phyloP scores from a whole-genome alignment of 2,329 filamentous ascomycete species.

The Didymella segeticola region DNA sequence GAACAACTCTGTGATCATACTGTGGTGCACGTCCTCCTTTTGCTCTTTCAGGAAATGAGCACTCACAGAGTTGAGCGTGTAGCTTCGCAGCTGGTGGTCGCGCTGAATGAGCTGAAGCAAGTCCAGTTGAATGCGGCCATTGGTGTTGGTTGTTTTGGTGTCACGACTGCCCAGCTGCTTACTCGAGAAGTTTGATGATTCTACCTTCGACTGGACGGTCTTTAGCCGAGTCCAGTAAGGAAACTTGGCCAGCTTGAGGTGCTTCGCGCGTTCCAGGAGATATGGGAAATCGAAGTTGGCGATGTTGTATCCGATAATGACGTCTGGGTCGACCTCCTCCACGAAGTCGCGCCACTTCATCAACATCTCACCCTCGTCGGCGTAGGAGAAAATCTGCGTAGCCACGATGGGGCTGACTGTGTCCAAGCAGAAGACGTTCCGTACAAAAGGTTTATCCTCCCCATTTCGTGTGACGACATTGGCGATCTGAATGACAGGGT shows the following conservation, averaged over 20 bases:
- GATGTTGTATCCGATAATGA: constrained; percentile 99
- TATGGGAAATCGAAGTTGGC: constrained; percentile 99
- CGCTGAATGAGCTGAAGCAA: constrained; percentile 93
- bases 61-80: constrained; percentile 95
- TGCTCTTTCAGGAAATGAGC: constrained; percentile 95
- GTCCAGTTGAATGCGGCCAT: constrained; percentile 91
- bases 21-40: constrained; percentile 98
- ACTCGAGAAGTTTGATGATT: constrained; percentile 87
- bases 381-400: constrained; percentile 86
- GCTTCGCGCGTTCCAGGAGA: constrained; percentile 82
- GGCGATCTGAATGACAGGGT: constrained; percentile 97
- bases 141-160: constrained; percentile 92
- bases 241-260: constrained; percentile 80
- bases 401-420: constrained; percentile 93
- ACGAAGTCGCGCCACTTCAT: constrained; percentile 90
- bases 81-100: constrained; percentile 93
- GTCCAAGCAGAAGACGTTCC: constrained; percentile 95
- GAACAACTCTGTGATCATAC: constrained; percentile 98
- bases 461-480: constrained; percentile 95
- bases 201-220: constrained; percentile 72
- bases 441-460: constrained; percentile 92
- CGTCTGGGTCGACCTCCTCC: constrained; percentile 88
- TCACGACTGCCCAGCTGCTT: constrained; percentile 98
- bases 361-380: constrained; percentile 87
- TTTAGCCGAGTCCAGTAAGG: constrained; percentile 86